phyloP scores from a whole-genome alignment of 106 monocot species.

The Amphibolis antarctica region DNA sequence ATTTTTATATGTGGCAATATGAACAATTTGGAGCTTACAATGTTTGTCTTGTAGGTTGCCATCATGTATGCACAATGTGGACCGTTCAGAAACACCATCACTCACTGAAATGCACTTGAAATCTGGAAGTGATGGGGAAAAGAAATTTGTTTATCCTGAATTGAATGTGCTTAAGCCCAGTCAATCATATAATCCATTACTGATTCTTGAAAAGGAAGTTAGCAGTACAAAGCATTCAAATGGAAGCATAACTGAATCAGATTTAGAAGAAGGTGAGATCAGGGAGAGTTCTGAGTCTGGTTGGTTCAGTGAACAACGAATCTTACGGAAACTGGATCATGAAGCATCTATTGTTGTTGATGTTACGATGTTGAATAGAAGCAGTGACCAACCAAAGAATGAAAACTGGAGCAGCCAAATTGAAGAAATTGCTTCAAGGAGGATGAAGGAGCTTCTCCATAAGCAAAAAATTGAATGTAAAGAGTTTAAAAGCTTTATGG shows the following conservation, averaged over 20 bases:
- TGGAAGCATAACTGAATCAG: neutral
- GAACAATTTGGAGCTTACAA: too few species aligned
- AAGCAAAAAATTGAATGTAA: neutral
- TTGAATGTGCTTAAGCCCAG: neutral
- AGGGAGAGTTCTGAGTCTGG: neutral
- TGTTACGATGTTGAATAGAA: neutral
- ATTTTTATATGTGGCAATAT: too few species aligned
- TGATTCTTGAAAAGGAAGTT: neutral
- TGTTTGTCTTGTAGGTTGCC: neutral
- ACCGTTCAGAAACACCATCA: neutral
- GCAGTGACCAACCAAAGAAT: neutral
- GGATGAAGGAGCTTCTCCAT: conserved; percentile 6
- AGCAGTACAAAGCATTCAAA: neutral
- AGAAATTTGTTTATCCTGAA: neutral
- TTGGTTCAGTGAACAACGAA: neutral
- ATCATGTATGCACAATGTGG: neutral
- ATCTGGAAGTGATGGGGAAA: neutral
- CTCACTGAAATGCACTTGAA: neutral
- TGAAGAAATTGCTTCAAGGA: neutral
- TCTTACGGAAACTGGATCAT: neutral
- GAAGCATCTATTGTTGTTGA: neutral
- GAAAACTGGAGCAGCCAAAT: neutral
- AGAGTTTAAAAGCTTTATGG: conserved; percentile 6
- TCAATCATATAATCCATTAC: neutral
- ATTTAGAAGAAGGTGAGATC: conserved; percentile 12